Conservation (phyloP, 2,329 filamentous ascomycete species). For the Ceratocystiopsis brevicomis region DNA sequence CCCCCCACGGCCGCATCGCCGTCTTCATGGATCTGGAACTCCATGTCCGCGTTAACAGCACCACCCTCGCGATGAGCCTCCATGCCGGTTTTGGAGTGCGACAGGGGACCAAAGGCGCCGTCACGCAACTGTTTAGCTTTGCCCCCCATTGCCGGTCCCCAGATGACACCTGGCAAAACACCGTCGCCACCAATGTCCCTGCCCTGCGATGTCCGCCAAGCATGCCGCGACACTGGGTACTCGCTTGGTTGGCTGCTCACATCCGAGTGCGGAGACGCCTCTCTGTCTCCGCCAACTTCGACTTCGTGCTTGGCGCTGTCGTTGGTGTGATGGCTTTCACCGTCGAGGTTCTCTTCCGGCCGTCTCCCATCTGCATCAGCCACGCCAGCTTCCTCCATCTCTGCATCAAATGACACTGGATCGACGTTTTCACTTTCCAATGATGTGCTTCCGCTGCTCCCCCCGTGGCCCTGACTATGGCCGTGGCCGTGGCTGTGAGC, state of each 20-base stretch:
- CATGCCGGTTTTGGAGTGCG: too few species aligned
- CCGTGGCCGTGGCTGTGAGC: not conserved
- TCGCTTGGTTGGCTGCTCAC: conserved; percentile 34
- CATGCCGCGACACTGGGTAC: conserved; percentile 32
- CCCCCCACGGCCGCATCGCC: conserved; percentile 1
- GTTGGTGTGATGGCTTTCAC: not conserved
- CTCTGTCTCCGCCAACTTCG: not conserved
- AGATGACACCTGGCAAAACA: too few species aligned
- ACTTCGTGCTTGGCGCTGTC: not conserved
- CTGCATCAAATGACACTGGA: conserved; percentile 11
- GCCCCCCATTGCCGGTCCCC: too few species aligned
- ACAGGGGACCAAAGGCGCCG: too few species aligned
- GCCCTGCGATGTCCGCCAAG: conserved; percentile 14
- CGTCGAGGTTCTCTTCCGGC: not conserved
- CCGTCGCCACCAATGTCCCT: conserved; percentile 1
- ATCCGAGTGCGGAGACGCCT: conserved; percentile 13
- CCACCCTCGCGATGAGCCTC: too few species aligned
- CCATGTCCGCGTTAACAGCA: conserved; percentile 1
- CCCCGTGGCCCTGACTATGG: not conserved
- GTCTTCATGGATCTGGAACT: conserved; percentile 10
- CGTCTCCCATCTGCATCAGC: not conserved
- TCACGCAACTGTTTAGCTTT: too few species aligned
- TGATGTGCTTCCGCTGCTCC: conserved; percentile 13
- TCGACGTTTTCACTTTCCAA: conserved; percentile 33
- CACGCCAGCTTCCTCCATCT: not conserved